phyloP scores from a whole-genome alignment of 2,329 filamentous ascomycete genomes.

The Aspergillus sp. region DNA sequence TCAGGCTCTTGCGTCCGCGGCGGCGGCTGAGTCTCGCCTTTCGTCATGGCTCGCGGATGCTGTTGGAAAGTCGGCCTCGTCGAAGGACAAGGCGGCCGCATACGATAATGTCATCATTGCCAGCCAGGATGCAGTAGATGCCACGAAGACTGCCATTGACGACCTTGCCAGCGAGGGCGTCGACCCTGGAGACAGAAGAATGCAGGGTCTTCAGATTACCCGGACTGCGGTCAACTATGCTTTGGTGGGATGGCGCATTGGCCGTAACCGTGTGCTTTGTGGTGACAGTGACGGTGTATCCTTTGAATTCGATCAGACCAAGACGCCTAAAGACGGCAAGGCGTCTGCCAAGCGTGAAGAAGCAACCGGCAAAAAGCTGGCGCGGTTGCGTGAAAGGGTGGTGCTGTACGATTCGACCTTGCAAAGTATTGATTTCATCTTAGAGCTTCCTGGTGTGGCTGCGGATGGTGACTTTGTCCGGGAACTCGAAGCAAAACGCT shows the following conservation, averaged over 20 bases:
- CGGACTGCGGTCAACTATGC: constrained; percentile 92
- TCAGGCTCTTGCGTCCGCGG: constrained; percentile 72
- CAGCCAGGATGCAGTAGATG: constrained; percentile 91
- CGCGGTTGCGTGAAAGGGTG: constrained; percentile 78
- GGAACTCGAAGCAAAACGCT: constrained; percentile 73
- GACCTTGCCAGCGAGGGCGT: constrained; percentile 82
- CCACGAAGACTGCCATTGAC: constrained; percentile 88
- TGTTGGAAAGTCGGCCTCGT: constrained; percentile 37
- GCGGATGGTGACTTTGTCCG: constrained; percentile 73
- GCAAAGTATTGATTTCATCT: constrained; percentile 86
- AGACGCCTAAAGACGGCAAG: constrained; percentile 54
- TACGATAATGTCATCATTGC: constrained; percentile 90
- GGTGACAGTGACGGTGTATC: constrained; percentile 76
- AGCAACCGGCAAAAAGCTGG: constrained; percentile 71
- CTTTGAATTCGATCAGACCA: constrained; percentile 45
- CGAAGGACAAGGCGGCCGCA: constrained; percentile 70
- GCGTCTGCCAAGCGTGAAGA: constrained; percentile 59
- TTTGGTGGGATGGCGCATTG: constrained; percentile 91
- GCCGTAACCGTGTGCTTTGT: constrained; percentile 84
- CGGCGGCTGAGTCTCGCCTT: constrained; percentile 54
- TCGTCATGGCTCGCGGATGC: constrained; percentile 46
- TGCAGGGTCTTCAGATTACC: constrained; percentile 91
- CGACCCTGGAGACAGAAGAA: constrained; percentile 75
- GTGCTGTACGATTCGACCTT: constrained; percentile 89
- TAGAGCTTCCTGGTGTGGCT: constrained; percentile 84